Base-by-base conservation (phyloP, 2,329 filamentous ascomycete species). In the Cercospora zeae-maydis region DNA sequence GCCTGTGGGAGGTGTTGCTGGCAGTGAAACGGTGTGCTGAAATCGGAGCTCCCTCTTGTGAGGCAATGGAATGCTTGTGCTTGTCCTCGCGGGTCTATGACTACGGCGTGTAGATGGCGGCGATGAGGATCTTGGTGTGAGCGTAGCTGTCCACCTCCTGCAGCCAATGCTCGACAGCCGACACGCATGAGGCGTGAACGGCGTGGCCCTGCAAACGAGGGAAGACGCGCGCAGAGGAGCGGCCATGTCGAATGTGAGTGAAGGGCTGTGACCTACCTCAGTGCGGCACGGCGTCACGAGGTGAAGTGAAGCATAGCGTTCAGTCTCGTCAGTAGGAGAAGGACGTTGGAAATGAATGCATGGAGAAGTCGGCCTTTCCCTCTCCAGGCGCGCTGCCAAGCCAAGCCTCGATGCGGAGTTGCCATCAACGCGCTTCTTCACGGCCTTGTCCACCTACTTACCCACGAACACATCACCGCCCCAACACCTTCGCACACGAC, bases 181-280 rank as follows among this genome's bases (percentile, higher is more conserved):
- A 45, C 59, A 54, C 49, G 67, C 68, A 13, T 61, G 67, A 37
- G 61, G 63, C 34, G 63, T 55, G 62, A 66, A 69, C 3, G 64
- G 65, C 9, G 63, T 54, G 4, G 64, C 24, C 19, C 63, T 62
- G 24, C 47, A 39, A 14, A 65, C 49, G 14, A 63, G 30, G 1
- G 57, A 53, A 45, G 63, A 62, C n/a, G 67, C 45, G 42, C 67
- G 67, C 11, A 66, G 34, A 30, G 64, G 67, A 54, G 58, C 11
- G 16, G 62, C 59, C 62, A 65, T 63, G n/a, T 31, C 53, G 19
- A 55, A 37, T 14, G 27, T 19, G 10, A 47, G 39, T 31, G 53
- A 58, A 36, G 49, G 24, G 37, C 67, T 67, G 37, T 21, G 30
- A 51, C 62, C 65, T 67, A 66, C 67, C 66, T 68, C 51, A 47